Evolutionary conservation across 495 filamentous ascomycete species (phyloP), one percentile per base, ranked within the genome.

Genomic region (Aspergillus affinis): DNA sequence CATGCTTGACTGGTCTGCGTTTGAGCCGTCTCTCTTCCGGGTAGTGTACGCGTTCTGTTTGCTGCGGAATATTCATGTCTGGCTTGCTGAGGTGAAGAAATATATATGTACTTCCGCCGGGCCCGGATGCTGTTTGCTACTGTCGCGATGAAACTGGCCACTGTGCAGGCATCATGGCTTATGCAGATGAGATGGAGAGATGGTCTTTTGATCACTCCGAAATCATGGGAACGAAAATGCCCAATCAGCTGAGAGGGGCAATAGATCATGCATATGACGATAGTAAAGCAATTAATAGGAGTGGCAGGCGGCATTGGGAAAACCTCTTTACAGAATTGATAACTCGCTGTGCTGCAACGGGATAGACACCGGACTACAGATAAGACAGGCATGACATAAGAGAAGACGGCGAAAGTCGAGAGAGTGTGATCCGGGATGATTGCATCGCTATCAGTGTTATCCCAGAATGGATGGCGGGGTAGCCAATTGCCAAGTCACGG

Each of bases 391-490:
- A 50, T 23, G 13, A 21, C 13, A n/a, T 20, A 49, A 49, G 18
- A 49, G 23, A 49, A n/a, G n/a, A n/a, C n/a, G n/a, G n/a, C n/a
- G n/a, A n/a, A n/a, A n/a, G n/a, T n/a, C n/a, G 23, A 49, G 47
- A 49, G 23, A n/a, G 18, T 12, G n/a, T 26, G 23, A 26, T 26
- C 23, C 4, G 4, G 4, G 2, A 26, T 26, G 23, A 26, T 26
- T 26, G 23, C 4, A 26, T 26, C 23, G 23, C 23, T 4, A 26
- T 26, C 23, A 26, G 23, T 26, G 2, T 26, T 26, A 26, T 26
- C 23, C 23, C 23, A 23, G 32, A 15, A 32, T 41, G 21, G 41
- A 63, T 61, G 58, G 67, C 67, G 67, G 67, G 64, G 67, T 56
- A 63, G 29, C 13, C 21, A 19, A 36, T 21, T 2, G 53, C 19